These are phyloP conservation scores for Apiospora pterosperma DNA, from an alignment of 2,329 filamentous ascomycete species.

Conservation along the genomic window DNA sequence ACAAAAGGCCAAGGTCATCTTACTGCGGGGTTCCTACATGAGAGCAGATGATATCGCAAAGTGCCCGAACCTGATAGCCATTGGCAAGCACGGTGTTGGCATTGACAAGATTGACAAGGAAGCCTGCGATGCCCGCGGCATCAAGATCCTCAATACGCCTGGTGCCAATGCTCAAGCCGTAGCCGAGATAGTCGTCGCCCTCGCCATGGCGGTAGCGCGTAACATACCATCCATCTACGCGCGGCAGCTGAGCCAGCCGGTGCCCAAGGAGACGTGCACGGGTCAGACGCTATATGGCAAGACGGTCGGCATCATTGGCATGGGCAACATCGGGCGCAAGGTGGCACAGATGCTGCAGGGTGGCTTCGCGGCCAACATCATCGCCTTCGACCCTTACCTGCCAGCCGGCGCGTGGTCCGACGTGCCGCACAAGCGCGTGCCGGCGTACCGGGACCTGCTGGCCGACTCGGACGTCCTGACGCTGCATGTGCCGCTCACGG, in stretches of 20 bases:
- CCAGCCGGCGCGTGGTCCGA: constrained; percentile 28
- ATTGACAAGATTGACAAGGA: constrained; percentile 65
- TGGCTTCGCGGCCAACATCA: constrained; percentile 57
- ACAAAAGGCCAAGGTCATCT: constrained; percentile 34
- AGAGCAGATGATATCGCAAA: constrained; percentile 34
- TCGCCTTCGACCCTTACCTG: constrained; percentile 34
- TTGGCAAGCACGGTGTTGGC: constrained; percentile 44
- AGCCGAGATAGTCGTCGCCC: constrained; percentile 37
- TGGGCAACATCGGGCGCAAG: constrained; percentile 67
- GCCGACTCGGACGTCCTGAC: constrained; percentile 30
- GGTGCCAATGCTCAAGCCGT: constrained; percentile 41
- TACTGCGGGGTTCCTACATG: constrained; percentile 34
- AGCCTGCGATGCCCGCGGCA: constrained; percentile 31
- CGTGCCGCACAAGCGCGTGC: constrained; percentile 26
- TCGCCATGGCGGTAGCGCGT: constrained; percentile 43
- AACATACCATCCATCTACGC: constrained; percentile 26
- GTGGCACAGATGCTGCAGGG: constrained; percentile 58
- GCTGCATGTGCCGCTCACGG: constrained; percentile 34
- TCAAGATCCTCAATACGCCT: constrained; percentile 42
- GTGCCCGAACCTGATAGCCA: constrained; percentile 32
- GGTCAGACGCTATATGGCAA: constrained; percentile 66
- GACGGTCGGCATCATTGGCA: constrained; percentile 62
- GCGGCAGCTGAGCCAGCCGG: constrained; percentile 18
- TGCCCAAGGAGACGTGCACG: constrained; percentile 38
- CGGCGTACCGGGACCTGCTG: constrained; percentile 29